A percentile compares a stretch with the other conserved stretches of the same genome.
These are phyloP conservation scores for Lipomyces yamadae DNA, from an alignment of 805 yeast species.

Conservation along the genomic window DNA sequence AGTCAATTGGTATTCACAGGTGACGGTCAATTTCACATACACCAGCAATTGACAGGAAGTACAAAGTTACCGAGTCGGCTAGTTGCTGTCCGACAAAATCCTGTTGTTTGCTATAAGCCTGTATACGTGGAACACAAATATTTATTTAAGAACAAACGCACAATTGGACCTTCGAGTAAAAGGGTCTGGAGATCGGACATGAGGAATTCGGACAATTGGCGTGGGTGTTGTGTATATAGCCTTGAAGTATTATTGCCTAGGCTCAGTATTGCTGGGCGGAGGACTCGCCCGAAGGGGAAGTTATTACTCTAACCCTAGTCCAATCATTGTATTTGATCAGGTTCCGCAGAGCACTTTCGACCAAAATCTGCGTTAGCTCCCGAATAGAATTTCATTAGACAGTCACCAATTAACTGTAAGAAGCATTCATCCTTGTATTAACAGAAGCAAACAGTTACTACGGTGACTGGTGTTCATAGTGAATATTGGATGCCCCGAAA, in stretches of 20 bases:
- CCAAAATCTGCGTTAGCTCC: too few relatives aligned
- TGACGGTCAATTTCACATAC: slow-evolving; percentile 19
- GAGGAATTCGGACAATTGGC: neutral
- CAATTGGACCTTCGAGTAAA: slow-evolving; percentile 24
- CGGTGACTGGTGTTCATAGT: too few relatives aligned
- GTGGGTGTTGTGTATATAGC: neutral
- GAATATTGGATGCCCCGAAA: too few relatives aligned
- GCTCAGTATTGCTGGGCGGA: neutral
- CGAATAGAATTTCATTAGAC: too few relatives aligned
- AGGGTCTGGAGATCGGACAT: neutral
- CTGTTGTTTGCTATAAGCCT: slow-evolving; percentile 26
- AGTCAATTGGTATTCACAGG: neutral
- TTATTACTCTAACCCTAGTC: neutral
- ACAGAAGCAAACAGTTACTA: too few relatives aligned
- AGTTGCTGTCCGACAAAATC: slow-evolving; percentile 61
- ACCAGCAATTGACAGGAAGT: slow-evolving; percentile 45
- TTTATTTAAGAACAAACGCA: neutral
- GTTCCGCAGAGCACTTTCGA: too few relatives aligned
- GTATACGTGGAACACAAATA: neutral
- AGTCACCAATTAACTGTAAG: too few relatives aligned
- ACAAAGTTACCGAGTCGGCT: slow-evolving; percentile 47
- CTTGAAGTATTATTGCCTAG: neutral
- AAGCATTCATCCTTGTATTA: too few relatives aligned
- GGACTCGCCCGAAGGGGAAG: neutral
- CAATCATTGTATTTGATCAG: too few relatives aligned